Evolutionary conservation across 441 rosid species (phyloP), one percentile per base, ranked within the genome.

Genomic region (Daphne laureola): DNA sequence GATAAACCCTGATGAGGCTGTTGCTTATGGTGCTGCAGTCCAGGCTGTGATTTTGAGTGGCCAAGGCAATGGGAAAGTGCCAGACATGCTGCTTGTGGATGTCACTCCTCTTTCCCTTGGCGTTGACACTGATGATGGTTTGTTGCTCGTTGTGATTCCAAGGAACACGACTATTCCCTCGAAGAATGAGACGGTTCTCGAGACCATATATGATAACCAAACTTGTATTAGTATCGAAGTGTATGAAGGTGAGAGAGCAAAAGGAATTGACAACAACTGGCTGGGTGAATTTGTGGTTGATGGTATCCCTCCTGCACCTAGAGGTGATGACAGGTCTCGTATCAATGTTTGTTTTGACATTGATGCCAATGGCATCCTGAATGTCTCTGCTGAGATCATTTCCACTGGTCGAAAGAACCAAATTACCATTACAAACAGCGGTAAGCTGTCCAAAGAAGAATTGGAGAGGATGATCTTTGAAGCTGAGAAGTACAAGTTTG

Each of bases 21-120:
- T 78, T 15, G 83, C 83, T 3, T 78, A 78, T 13, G 83, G 83
- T 48, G 83, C 83, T 17, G 83, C 83, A 2, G 83, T 71, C 14
- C 72, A 67, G 26, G 76, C 76, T 48, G 76, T 72, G 5, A 71
- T 67, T 17, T 55, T 71, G 72, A 77, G 78, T n/a, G 85, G 82
- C 0, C 80, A 80, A 43, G 80, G 82, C 11, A 75, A 75, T 8
- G 87, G 75, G 58, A 78, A 78, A 73, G 83, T 78, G 26, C 79
- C 78, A 11, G 87, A 81, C 40, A 48, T 81, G 2, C 49, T 81
- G 52, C 73, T 78, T 6, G 26, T 78, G 53, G 83, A 81, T 66
- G 83, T 81, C 1, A 72, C 75, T 0, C 83, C 83, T 0, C 52
- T 74, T 12, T 74, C 82, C 0, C 67, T 53, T 3, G 83, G 83